Evolutionary conservation across 306 rosid species (phyloP), one percentile per base, ranked within the genome.

Genomic region (Vachellia pachyceras): DNA sequence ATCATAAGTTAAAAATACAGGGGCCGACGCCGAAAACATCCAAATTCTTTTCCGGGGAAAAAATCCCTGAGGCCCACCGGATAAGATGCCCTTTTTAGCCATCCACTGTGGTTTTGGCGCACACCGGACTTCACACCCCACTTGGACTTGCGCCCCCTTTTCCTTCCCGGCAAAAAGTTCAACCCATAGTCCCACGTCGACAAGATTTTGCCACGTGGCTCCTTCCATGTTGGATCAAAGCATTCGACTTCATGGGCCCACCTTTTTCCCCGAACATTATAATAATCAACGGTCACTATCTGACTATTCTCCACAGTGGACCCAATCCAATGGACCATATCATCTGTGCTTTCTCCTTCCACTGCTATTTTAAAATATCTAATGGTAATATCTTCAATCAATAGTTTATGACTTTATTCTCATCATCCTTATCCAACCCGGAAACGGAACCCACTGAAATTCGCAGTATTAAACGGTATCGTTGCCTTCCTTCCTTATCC

Each of bases 381-480:
- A 44, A 76, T 29, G 1, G 2, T 17, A 13, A 42, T 18, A 23
- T 40, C 52, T 40, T 3, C 1, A 13, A 29, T 61, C 18, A 29
- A 61, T 9, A 57, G 5, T 57, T 57, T n/a, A n/a, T n/a, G n/a
- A n/a, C n/a, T n/a, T n/a, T 57, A 3, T 3, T 61, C n/a, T 7
- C 55, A 15, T 74, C 74, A 63, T 87, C 82, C 87, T 84, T 84
- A 87, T 87, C 90, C 90, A 76, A 14, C 49, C 41, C 33, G 18
- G 68, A 36, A 77, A 52, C 70, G 36, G 1, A 58, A 75, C 52
- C 67, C 73, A 79, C 88, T 76, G 73, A 79, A 55, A 76, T 65
- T 65, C 69, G 22, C 72, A 37, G 33, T 84, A 87, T 79, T 76
- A 79, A 85, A 72, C 12, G 61, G 76, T 22, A 20, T 47, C 23